Evolutionary conservation across 768 basidiomycete genomes (phyloP), one percentile per base, ranked within the genome.

Genomic region (Tephrocybe sp.): DNA sequence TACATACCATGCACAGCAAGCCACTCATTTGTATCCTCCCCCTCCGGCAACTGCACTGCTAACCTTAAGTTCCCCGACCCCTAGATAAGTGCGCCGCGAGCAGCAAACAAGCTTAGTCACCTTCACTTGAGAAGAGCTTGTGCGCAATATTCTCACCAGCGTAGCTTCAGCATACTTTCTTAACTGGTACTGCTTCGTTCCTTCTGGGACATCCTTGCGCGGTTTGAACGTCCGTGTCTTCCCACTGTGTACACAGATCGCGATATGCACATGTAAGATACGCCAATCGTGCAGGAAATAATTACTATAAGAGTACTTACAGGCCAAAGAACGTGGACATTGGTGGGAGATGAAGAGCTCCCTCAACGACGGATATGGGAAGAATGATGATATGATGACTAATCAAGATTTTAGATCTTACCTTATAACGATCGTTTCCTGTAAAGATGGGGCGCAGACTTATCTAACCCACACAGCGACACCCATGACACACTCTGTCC

Each of bases 81-180:
- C 94, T 96, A 26, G 26, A 26, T 7, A 46, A 31, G 45, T 59
- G 55, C 41, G 53, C 46, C 33, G 35, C 31, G 38, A 39, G 22
- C 46, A 33, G 11, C 22, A 43, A 40, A n/a, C 47, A 39, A 51
- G 49, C 17, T 34, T 26, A 26, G 26, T 7, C 26, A 26, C 26
- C 26, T 26, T 26, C 26, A 26, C 3, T 26, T 7, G 7, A 26
- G 23, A 8, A 50, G 14, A 19, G 16, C 39, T 31, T 20, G 20
- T 20, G 11, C 41, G 39, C 36, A 22, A 42, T 46, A 40, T 53
- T 54, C 77, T 64, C 68, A 90, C 93, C 66, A 95, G 72, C 23
- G 94, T 96, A n/a, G 92, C 92, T 65, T 94, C 93, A 7, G 93
- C 93, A 63, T 95, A 98, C 76, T 98, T 98, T 68, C 97, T 85